phyloP scores from a whole-genome alignment of 768 basidiomycete species.

The Leccinum olivaceopallidum region DNA sequence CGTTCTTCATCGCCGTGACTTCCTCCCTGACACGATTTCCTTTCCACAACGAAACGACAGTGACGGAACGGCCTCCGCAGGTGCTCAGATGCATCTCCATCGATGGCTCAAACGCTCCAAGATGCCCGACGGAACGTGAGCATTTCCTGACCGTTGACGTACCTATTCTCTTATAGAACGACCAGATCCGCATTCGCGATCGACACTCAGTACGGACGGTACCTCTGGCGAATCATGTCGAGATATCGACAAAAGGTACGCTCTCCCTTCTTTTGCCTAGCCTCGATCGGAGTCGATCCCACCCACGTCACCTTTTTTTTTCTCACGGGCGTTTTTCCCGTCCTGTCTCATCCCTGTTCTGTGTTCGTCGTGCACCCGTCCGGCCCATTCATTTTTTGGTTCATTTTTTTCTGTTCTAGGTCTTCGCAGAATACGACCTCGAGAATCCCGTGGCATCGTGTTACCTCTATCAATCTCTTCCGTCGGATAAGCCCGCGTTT shows the following conservation, averaged over 20 bases:
- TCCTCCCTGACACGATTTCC: slow-evolving; percentile 29
- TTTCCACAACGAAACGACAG: slow-evolving; percentile 21
- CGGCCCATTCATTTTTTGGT: neutral
- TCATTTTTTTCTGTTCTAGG: slow-evolving; percentile 7
- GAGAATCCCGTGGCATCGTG: slow-evolving; percentile 26
- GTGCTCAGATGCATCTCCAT: slow-evolving; percentile 18
- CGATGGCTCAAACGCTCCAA: slow-evolving; percentile 32
- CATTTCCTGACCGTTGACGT: neutral
- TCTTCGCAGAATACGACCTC: slow-evolving; percentile 27
- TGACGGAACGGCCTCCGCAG: neutral
- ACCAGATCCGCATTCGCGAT: slow-evolving; percentile 23
- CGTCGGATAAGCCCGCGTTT: slow-evolving; percentile 19
- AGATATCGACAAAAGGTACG: slow-evolving; percentile 25
- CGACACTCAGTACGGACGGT: slow-evolving; percentile 24
- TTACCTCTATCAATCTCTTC: slow-evolving; percentile 12
- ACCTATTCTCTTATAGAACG: neutral
- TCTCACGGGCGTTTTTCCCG: neutral
- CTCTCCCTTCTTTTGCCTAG: neutral
- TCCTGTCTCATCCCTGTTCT: neutral
- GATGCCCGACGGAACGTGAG: slow-evolving; percentile 26
- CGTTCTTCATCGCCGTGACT: slow-evolving; percentile 26
- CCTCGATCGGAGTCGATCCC: no score
- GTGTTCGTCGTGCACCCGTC: neutral
- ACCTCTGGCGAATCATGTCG: slow-evolving; percentile 29
- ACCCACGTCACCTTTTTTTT: neutral